phyloP scores from a whole-genome alignment of 306 rosid species.

The Cucurbita moschata region DNA sequence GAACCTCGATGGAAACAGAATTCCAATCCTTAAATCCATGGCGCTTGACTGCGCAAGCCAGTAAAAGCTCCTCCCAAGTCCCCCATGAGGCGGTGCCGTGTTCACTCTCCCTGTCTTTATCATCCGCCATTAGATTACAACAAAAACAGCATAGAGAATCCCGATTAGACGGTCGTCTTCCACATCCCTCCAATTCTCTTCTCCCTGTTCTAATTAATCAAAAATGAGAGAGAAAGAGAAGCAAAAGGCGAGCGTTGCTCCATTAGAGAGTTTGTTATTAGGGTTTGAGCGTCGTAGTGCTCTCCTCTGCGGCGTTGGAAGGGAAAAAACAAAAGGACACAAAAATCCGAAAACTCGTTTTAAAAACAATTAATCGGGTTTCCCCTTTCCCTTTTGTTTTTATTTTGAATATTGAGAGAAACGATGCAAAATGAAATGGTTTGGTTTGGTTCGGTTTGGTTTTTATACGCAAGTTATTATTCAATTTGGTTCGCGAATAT shows the following conservation, averaged over 20 bases:
- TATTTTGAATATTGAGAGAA: too few species aligned
- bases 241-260: background rate
- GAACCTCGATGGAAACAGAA: slow-evolving; percentile 50
- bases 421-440: too few species aligned
- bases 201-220: background rate
- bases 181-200: background rate
- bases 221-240: background rate
- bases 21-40: slow-evolving; percentile 67
- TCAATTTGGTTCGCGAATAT: background rate
- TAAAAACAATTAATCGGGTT: background rate
- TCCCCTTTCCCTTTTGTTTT: too few species aligned
- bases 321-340: background rate
- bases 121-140: slow-evolving; percentile 5
- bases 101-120: background rate
- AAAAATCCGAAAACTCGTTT: background rate
- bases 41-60: slow-evolving; percentile 59
- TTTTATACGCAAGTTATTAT: too few species aligned
- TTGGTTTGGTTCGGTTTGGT: too few species aligned
- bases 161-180: background rate
- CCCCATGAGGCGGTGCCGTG: slow-evolving; percentile 36
- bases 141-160: background rate
- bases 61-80: slow-evolving; percentile 64
- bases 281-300: slow-evolving; percentile 1
- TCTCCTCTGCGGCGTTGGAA: background rate
- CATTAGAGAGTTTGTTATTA: background rate